These are phyloP conservation scores for Gossypium herbaceum DNA, from an alignment of 345 rosid genomes.

Conservation along the genomic window DNA sequence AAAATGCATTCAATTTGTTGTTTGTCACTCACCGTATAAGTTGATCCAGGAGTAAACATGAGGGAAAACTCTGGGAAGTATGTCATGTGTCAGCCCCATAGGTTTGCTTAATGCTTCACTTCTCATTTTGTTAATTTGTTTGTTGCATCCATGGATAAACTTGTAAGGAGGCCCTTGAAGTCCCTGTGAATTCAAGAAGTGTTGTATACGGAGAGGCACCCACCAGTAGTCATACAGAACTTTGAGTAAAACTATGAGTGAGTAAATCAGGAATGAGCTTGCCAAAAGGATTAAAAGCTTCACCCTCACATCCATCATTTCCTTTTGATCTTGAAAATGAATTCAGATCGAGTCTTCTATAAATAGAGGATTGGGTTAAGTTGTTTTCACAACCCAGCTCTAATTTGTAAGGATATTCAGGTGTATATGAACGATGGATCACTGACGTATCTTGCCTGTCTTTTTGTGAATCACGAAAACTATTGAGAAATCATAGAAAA, in stretches of 20 bases:
- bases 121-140: conserved; percentile 22
- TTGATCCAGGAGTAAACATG: conserved; percentile 27
- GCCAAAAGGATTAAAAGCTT: conserved; percentile 7
- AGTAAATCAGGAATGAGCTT: conserved; percentile 6
- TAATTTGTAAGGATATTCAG: no score
- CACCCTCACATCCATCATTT: conserved; percentile 5
- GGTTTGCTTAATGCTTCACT: conserved; percentile 14
- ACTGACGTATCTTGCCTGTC: no score
- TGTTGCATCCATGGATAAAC: conserved; percentile 38
- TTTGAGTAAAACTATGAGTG: conserved; percentile 13
- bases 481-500: no score
- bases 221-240: conserved; percentile 27
- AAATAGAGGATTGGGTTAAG: no score
- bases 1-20: background rate
- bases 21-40: conserved; percentile 17
- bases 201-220: conserved; percentile 24
- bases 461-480: no score
- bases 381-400: no score
- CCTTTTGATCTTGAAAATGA: background rate
- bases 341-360: no score
- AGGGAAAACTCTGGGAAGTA: conserved; percentile 26
- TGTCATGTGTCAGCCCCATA: conserved; percentile 22
- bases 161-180: conserved; percentile 35
- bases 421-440: no score
- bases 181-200: conserved; percentile 19